Evolutionary conservation across 2,329 filamentous ascomycete species (phyloP).

Genomic region (Trichoderma atrobrunneum): DNA sequence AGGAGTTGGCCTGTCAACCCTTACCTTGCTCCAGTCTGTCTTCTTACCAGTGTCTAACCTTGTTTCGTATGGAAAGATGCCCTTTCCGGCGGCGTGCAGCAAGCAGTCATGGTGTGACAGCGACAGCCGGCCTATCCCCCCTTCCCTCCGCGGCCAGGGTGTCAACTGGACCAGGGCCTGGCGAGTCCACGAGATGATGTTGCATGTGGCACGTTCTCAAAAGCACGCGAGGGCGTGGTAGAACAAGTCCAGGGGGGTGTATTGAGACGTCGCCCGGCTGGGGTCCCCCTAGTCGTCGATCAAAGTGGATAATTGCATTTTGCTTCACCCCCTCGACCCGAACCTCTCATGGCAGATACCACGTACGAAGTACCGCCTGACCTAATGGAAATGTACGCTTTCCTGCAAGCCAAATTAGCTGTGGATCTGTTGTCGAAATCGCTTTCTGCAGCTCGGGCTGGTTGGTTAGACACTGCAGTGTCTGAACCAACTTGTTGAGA

Average conservation of each 20-base stretch:
- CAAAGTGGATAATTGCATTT: slow-evolving; percentile 6
- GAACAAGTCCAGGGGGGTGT: neutral
- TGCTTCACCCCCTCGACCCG: neutral
- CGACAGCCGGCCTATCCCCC: slow-evolving; percentile 10
- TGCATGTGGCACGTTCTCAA: slow-evolving; percentile 19
- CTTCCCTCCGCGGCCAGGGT: neutral
- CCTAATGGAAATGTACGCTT: slow-evolving; percentile 7
- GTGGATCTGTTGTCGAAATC: slow-evolving; percentile 11
- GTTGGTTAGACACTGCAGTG: neutral
- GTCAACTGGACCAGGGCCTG: neutral
- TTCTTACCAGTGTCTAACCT: slow-evolving; percentile 6
- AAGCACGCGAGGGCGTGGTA: slow-evolving; percentile 8
- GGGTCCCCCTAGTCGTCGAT: slow-evolving; percentile 16
- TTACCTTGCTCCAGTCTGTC: neutral
- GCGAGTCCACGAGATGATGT: slow-evolving; percentile 19
- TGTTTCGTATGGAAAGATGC: neutral
- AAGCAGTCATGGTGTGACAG: slow-evolving; percentile 17
- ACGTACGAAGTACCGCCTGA: slow-evolving; percentile 11
- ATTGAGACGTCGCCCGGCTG: neutral
- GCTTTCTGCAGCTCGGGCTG: neutral
- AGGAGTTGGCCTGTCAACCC: neutral
- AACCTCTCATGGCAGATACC: neutral
- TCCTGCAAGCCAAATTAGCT: slow-evolving; percentile 8
- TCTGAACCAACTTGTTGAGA: neutral
- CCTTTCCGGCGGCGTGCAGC: slow-evolving; percentile 10